Base-by-base conservation (phyloP, 768 basidiomycete species). In the Termitomyces sp. region DNA sequence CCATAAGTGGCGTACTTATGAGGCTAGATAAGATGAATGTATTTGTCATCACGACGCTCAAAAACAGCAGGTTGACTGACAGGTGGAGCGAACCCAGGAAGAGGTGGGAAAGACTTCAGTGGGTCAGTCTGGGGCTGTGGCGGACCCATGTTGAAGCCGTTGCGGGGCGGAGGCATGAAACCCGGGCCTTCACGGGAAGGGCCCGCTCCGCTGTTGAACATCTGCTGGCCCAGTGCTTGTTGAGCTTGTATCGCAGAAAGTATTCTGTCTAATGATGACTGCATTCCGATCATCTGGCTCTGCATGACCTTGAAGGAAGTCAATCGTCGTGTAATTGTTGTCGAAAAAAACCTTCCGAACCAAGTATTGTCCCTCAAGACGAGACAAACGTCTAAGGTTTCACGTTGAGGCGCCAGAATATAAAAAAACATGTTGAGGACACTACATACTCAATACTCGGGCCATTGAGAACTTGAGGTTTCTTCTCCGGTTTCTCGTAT, bases 251-350 rank as follows among this genome's bases (percentile, higher is more conserved):
- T 79, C 2, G 84, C 87, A 49, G 82, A 77, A 58, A 94, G 76
- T 70, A 94, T 94, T 55, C 92, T 84, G 74, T 94, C 92, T 64
- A 94, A 73, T 28, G 92, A 90, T 6, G 91, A 90, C 74, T 94
- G 93, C 89, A 94, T 91, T 67, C 92, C 92, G 67, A 94, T 94
- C 90, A 94, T 93, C 72, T 94, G 92, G 75, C 91, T 92, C 73
- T 94, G 91, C 85, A 94, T 91, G 66, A 92, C 89, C 91, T 92
- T 63, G 32, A 57, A 28, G 24, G 33, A 35, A 16, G 42, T 60
- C 52, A 62, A 51, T 51, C 45, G 40, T 63, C 60, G 24, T 20
- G 18, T 39, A 33, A 35, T 48, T 20, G 54, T 54, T 28, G 24
- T 45, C 22, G 60, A 62, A 63, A 60, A 62, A 63, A 62, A 53